These are phyloP conservation scores for Collybia mongolica DNA, from an alignment of 768 basidiomycete genomes.

Conservation along the genomic window DNA sequence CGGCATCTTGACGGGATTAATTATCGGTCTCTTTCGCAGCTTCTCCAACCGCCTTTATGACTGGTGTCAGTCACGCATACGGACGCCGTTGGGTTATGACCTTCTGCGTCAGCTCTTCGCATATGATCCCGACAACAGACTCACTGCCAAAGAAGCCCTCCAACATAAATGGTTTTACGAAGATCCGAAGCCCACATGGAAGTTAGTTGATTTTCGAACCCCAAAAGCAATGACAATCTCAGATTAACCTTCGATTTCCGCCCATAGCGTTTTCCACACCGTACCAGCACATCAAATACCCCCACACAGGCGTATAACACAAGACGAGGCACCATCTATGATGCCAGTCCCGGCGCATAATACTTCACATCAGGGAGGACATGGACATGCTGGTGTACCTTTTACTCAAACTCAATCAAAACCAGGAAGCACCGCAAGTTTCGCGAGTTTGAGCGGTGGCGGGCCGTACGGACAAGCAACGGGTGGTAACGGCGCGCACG, in stretches of 20 bases:
- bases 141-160: constrained; percentile 81
- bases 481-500: constrained; percentile 30
- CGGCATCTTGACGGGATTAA: background rate
- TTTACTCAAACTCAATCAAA: constrained; percentile 57
- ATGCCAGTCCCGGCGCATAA: constrained; percentile 58
- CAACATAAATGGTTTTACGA: constrained; percentile 91
- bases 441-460: constrained; percentile 62
- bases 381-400: constrained; percentile 22
- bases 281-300: constrained; percentile 68
- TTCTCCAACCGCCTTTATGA: constrained; percentile 59
- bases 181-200: constrained; percentile 81
- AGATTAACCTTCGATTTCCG: constrained; percentile 1
- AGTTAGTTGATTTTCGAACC: constrained; percentile 50
- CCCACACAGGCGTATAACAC: constrained; percentile 85
- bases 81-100: constrained; percentile 67
- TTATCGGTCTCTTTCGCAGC: constrained; percentile 7
- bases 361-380: constrained; percentile 39
- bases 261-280: constrained; percentile 68
- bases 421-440: constrained; percentile 61
- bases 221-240: background rate
- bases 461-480: constrained; percentile 36
- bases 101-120: constrained; percentile 84
- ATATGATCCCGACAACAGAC: constrained; percentile 86
- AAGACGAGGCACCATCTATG: constrained; percentile 91
- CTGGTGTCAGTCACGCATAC: constrained; percentile 75